A percentile compares a stretch with the other conserved stretches of the same genome.
These are phyloP conservation scores for Vitis rotundifolia DNA, from an alignment of 164 flowering plant species.

Conservation along the genomic window DNA sequence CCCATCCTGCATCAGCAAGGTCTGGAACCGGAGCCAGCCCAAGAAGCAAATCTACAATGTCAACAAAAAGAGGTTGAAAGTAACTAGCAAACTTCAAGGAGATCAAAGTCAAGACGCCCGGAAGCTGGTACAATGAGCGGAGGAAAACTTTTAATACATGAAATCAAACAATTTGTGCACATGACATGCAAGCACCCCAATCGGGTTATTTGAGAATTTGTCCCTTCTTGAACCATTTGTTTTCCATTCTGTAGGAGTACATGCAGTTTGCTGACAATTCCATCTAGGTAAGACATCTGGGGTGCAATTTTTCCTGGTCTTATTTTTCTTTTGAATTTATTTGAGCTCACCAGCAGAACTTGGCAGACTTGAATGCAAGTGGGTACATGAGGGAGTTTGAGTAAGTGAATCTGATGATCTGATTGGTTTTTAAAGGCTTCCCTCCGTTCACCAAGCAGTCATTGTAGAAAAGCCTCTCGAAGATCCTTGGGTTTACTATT, in stretches of 20 bases:
- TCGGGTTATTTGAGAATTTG: too few species aligned
- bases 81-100: slow-evolving; percentile 68
- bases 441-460: slow-evolving; percentile 71
- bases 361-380: slow-evolving; percentile 59
- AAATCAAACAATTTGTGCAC: too few species aligned
- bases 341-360: slow-evolving; percentile 36
- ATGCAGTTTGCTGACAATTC: too few species aligned
- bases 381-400: slow-evolving; percentile 70
- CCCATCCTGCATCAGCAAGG: slow-evolving; percentile 80
- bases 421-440: slow-evolving; percentile 40
- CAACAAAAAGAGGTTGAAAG: slow-evolving; percentile 88
- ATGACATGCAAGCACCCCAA: too few species aligned
- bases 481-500: slow-evolving; percentile 50
- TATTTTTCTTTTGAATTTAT: too few species aligned
- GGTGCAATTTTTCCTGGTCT: too few species aligned
- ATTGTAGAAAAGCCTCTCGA: slow-evolving; percentile 62
- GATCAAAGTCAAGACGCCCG: slow-evolving; percentile 64
- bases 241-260: too few species aligned
- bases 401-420: slow-evolving; percentile 55
- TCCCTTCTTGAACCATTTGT: too few species aligned
- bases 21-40: slow-evolving; percentile 97
- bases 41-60: slow-evolving; percentile 89
- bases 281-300: too few species aligned
- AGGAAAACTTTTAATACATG: too few species aligned
- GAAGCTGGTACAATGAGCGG: slow-evolving; percentile 49